Percentiles rank a stretch among this genome's conserved stretches.
Evolutionary conservation across 768 basidiomycete genomes (phyloP).

Genomic region (Podaxis sp.): DNA sequence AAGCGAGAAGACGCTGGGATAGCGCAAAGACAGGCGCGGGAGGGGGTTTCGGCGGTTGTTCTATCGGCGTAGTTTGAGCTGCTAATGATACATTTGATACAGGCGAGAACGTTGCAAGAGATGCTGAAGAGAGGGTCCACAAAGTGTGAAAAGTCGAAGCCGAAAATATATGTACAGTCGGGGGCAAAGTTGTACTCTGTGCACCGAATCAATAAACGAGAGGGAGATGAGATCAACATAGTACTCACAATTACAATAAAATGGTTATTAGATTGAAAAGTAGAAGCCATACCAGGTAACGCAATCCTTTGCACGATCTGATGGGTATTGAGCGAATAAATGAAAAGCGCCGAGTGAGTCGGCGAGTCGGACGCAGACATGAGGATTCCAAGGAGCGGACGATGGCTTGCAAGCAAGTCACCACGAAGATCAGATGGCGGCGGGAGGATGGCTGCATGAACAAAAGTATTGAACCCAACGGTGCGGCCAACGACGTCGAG

Average conservation of each 20-base stretch:
- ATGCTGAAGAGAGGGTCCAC: conserved; percentile 46
- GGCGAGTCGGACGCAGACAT: conserved; percentile 18
- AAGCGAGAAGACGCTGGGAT: conserved; percentile 64
- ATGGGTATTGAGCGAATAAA: conserved; percentile 40
- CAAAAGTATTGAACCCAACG: conserved; percentile 14
- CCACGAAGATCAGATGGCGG: conserved; percentile 17
- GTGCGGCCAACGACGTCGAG: not conserved
- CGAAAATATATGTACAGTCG: conserved; percentile 57
- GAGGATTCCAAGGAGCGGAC: conserved; percentile 18
- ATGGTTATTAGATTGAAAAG: conserved; percentile 44
- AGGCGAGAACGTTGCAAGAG: conserved; percentile 45
- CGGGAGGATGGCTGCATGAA: conserved; percentile 43
- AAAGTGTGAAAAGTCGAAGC: conserved; percentile 51
- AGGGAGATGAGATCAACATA: not conserved
- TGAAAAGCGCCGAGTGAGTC: conserved; percentile 21
- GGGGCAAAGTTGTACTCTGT: conserved; percentile 59
- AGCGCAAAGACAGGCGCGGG: conserved; percentile 58
- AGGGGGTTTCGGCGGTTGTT: conserved; percentile 9
- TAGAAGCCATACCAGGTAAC: conserved; percentile 39
- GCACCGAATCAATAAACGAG: conserved; percentile 6
- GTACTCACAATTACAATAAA: conserved; percentile 60
- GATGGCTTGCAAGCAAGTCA: conserved; percentile 4
- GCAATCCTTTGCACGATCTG: conserved; percentile 47
- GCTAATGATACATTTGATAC: conserved; percentile 25
- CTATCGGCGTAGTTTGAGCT: conserved; percentile 11